Evolutionary conservation across 1,284 basidiomycete genomes (phyloP).

Genomic region (Takashimella koratensis): DNA sequence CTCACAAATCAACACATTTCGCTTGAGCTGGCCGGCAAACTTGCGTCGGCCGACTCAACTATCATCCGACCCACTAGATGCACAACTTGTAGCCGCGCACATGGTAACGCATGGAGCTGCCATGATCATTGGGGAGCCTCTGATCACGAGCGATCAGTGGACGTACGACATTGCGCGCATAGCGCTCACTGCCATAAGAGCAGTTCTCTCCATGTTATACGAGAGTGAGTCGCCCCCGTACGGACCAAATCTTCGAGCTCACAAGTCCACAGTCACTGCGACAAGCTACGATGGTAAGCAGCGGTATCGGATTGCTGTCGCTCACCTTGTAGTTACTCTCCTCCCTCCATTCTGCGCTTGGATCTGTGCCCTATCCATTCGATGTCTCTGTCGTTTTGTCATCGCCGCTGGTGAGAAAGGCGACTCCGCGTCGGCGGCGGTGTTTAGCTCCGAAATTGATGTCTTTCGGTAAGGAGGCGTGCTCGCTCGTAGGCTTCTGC

Average conservation of each 20-base stretch:
- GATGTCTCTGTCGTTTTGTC: conserved; percentile 34
- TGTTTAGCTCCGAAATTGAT: conserved; percentile 38
- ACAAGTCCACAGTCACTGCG: no score
- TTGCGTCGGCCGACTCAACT: conserved; percentile 22
- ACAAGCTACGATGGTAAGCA: conserved; percentile 41
- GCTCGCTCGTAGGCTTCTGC: no score
- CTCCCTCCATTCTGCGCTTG: conserved; percentile 24
- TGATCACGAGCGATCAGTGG: conserved; percentile 40
- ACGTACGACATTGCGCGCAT: conserved; percentile 32
- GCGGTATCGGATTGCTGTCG: no score
- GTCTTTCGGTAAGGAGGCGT: conserved; percentile 39
- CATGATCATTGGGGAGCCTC: conserved; percentile 31
- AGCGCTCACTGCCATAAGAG: conserved; percentile 37
- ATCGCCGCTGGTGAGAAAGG: conserved; percentile 25
- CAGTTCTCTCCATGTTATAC: conserved; percentile 37
- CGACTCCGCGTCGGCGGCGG: conserved; percentile 26
- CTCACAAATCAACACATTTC: conserved; percentile 34
- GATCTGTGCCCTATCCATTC: conserved; percentile 23
- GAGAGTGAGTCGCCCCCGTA: no score
- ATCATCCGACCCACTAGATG: background rate
- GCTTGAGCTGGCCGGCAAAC: conserved; percentile 30
- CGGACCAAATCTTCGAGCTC: no score
- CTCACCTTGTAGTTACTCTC: conserved; percentile 30
- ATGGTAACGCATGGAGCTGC: conserved; percentile 26
- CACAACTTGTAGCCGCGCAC: background rate